Percentiles rank a stretch among this genome's conserved stretches.
Conservation (phyloP, 768 basidiomycete species). For the Serendipita sp. region DNA sequence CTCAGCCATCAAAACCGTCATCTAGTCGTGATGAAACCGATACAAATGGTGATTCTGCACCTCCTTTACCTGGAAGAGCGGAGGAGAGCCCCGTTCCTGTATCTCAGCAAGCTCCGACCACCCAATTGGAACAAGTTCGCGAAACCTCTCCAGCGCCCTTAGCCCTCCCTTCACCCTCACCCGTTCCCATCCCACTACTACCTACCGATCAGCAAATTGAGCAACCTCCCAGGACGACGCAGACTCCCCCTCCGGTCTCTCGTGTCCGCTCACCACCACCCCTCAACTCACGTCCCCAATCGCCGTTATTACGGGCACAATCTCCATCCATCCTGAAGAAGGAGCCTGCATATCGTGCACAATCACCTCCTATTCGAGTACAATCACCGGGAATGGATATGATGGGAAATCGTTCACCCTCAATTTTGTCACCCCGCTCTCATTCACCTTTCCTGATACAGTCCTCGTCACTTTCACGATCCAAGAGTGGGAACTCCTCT, state of each 20-base stretch:
- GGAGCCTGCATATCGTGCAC: neutral
- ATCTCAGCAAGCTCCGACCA: conserved; percentile 11
- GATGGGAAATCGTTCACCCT: neutral
- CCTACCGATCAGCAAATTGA: conserved; percentile 13
- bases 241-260: conserved; percentile 52
- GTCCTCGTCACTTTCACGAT: neutral
- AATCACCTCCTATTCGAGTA: conserved; percentile 3
- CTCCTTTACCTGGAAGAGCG: neutral
- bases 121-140: conserved; percentile 18
- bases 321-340: conserved; percentile 5
- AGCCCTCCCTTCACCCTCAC: conserved; percentile 41
- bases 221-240: neutral
- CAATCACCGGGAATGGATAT: neutral
- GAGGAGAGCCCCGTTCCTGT: neutral
- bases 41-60: neutral
- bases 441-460: neutral
- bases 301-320: conserved; percentile 1
- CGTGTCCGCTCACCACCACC: conserved; percentile 12
- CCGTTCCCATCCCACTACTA: conserved; percentile 52
- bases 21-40: neutral
- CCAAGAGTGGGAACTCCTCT: neutral
- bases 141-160: conserved; percentile 46
- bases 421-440: neutral
- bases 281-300: neutral
- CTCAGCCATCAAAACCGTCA: neutral